These are phyloP conservation scores for Lablab purpureus DNA, from an alignment of 306 rosid species.

Conservation along the genomic window DNA sequence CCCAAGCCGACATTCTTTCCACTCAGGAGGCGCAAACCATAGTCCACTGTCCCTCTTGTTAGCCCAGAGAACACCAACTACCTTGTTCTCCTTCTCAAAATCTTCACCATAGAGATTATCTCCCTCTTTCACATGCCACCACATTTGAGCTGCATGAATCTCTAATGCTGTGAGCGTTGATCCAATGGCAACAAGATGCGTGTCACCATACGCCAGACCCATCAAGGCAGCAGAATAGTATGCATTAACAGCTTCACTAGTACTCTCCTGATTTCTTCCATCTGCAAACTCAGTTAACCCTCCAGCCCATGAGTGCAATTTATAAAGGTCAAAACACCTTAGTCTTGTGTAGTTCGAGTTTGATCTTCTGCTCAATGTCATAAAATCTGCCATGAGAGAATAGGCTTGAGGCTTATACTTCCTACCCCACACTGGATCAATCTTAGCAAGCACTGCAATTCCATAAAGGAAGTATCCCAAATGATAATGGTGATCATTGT, in stretches of 20 bases:
- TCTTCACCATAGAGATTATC: conserved; percentile 55
- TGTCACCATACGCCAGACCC: conserved; percentile 84
- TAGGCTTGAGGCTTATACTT: conserved; percentile 74
- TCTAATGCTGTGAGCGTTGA: conserved; percentile 75
- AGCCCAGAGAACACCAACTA: conserved; percentile 88
- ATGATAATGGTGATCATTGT: conserved; percentile 86
- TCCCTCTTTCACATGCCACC: conserved; percentile 84
- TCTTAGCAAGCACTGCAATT: conserved; percentile 84
- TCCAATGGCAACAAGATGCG: conserved; percentile 71
- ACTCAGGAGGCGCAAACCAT: conserved; percentile 86
- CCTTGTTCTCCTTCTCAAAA: conserved; percentile 64
- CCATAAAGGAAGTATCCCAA: conserved; percentile 83
- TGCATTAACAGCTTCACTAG: conserved; percentile 87
- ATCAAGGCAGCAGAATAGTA: conserved; percentile 87
- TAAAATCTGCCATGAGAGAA: conserved; percentile 70
- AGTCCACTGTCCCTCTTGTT: conserved; percentile 82
- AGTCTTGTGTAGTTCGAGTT: conserved; percentile 61
- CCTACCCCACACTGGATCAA: conserved; percentile 86
- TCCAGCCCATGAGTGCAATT: conserved; percentile 89
- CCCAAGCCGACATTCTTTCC: conserved; percentile 83
- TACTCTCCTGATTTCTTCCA: conserved; percentile 85
- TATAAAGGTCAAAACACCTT: conserved; percentile 77
- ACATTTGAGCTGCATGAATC: conserved; percentile 76
- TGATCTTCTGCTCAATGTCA: conserved; percentile 59
- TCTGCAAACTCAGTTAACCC: conserved; percentile 71